A percentile compares a stretch with the other conserved stretches of the same genome.
phyloP scores from a whole-genome alignment of 768 basidiomycete genomes.

The Lepiota brunneoincarnata region DNA sequence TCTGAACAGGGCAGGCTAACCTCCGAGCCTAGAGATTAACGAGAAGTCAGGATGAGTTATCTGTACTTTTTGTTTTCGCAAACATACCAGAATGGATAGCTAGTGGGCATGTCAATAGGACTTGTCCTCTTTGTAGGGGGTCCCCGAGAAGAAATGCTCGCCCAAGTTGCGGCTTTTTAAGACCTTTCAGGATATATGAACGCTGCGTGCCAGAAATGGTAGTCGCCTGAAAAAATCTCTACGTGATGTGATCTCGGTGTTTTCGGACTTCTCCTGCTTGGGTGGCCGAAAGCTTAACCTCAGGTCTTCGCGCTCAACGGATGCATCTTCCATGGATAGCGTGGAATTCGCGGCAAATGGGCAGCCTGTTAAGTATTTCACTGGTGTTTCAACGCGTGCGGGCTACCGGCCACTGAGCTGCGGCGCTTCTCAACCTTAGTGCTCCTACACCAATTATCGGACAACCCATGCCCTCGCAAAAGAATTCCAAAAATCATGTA shows the following conservation, averaged over 20 bases:
- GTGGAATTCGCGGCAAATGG: no score
- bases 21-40: slow-evolving; percentile 53
- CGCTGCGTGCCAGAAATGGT: neutral
- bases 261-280: slow-evolving; percentile 9
- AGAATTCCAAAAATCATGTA: neutral
- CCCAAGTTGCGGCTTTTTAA: slow-evolving; percentile 5
- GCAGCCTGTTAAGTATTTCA: no score
- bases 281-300: neutral
- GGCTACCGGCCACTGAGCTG: no score
- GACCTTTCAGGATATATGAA: neutral
- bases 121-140: slow-evolving; percentile 6
- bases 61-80: neutral
- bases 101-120: slow-evolving; percentile 31
- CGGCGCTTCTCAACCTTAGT: no score
- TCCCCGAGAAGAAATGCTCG: neutral
- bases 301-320: no score
- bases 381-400: no score
- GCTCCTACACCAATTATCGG: no score
- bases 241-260: slow-evolving; percentile 6
- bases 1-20: slow-evolving; percentile 31
- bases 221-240: neutral
- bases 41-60: neutral
- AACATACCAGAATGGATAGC: slow-evolving; percentile 51
- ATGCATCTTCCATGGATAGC: no score
- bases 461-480: neutral